Base-by-base conservation (phyloP, 2,329 filamentous ascomycete species). In the Arthrobotrys conoides region DNA sequence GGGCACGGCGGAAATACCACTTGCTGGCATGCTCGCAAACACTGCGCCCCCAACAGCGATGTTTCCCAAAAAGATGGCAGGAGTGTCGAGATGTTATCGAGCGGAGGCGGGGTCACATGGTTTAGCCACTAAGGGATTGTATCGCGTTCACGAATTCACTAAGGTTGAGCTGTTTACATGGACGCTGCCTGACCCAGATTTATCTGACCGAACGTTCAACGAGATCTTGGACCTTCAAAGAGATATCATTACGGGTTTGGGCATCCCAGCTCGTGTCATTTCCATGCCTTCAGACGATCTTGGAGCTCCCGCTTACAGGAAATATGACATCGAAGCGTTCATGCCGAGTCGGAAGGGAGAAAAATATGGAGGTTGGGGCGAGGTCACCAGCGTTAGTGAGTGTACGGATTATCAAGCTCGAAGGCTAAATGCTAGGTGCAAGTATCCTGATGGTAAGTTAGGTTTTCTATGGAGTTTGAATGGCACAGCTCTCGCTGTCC, bases 91-190 rank as follows among this genome's bases (percentile, higher is more conserved):
- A n/a, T 97, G 94, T 87, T 99, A 96, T 85, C 92, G 96, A 66
- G 96, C 96, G 53, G 96, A 99, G 86, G 96, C 96, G 0, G 96
- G 96, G 36, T 93, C 94, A 0, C 88, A 95, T 46, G 96, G 96
- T 33, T 91, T 92, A 24, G 93, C 96, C 82, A 97, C 94, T 0
- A 97, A 97, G 85, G 96, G 96, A 4, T 86, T 99, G 0, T 99
- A 98, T 85, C 91, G 96, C 30, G 96, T 99, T 2, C 96, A 99
- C 85, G 96, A 99, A 85, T 99, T 99, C 85, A 97, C 94, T 30
- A 99, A 99, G 84, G 95, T 99, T 0, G 96, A 99, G 85, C 91
- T 99, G 87, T 98, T 99, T 83, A 94, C 92, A 0, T 99, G 96
- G 96, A 92, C 93, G 3, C 82, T 88, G 33, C 90, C 92, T 0